Evolutionary conservation across 805 yeast genomes (phyloP).

Genomic region (Blastobotrys chiropterorum): DNA sequence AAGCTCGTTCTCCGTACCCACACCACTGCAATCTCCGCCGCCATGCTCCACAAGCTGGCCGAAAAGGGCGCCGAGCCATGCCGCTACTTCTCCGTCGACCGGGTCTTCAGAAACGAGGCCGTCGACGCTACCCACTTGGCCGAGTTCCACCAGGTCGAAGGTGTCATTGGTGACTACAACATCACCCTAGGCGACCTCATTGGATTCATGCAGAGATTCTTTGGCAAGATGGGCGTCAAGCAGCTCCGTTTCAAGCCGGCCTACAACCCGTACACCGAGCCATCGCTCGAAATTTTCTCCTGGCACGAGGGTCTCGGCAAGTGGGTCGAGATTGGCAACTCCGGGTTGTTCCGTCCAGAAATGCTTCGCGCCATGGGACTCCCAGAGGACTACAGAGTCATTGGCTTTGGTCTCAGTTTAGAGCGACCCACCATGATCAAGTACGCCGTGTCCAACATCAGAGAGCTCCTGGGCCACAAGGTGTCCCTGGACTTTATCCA

Average conservation of each 20-base stretch:
- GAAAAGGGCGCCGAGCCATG: slow-evolving; percentile 47
- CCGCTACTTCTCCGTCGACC: slow-evolving; percentile 90
- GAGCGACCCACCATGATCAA: slow-evolving; percentile 99
- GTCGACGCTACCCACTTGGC: slow-evolving; percentile 99
- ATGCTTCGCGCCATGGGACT: slow-evolving; percentile 98
- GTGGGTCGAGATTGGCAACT: slow-evolving; percentile 99
- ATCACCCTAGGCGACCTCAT: slow-evolving; percentile 92
- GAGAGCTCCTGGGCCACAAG: slow-evolving; percentile 96
- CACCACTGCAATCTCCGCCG: slow-evolving; percentile 90
- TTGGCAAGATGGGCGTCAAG: slow-evolving; percentile 93
- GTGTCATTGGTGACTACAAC: slow-evolving; percentile 95
- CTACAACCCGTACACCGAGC: slow-evolving; percentile 98
- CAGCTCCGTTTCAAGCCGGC: slow-evolving; percentile 97
- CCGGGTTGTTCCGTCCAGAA: slow-evolving; percentile 99
- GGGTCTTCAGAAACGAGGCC: slow-evolving; percentile 99
- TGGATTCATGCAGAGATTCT: slow-evolving; percentile 97
- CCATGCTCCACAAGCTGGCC: slow-evolving; percentile 82
- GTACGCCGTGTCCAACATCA: slow-evolving; percentile 89
- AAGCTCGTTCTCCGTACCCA: slow-evolving; percentile 94
- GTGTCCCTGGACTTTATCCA: slow-evolving; percentile 92
- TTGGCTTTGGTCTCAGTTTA: slow-evolving; percentile 95
- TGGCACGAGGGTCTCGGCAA: slow-evolving; percentile 91
- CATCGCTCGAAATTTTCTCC: slow-evolving; percentile 94
- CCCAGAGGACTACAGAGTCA: slow-evolving; percentile 86
- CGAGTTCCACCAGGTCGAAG: slow-evolving; percentile 99